Evolutionary conservation across 176 grass and related monocot genomes (phyloP).

Genomic region (Zea mays): DNA sequence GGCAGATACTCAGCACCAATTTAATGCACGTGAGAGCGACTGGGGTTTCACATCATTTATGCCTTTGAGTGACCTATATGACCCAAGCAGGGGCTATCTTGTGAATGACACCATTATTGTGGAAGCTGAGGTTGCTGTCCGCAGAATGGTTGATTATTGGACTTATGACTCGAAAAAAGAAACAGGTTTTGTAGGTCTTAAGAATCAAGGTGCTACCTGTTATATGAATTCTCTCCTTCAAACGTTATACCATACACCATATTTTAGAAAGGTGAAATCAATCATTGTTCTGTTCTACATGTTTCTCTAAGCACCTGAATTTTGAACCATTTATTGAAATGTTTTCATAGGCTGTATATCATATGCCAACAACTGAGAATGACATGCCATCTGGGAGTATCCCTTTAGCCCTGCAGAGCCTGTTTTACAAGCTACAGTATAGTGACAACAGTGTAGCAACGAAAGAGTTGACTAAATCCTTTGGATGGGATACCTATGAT

Average conservation of each 20-base stretch:
- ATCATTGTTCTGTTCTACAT: conserved; percentile 10
- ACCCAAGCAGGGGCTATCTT: conserved; percentile 85
- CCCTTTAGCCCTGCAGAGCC: conserved; percentile 91
- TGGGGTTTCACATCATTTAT: conserved; percentile 99
- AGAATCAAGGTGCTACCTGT: conserved; percentile 99
- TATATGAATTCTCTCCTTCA: conserved; percentile 99
- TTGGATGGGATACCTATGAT: conserved; percentile 99
- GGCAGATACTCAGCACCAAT: conserved; percentile 98
- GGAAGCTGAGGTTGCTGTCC: conserved; percentile 92
- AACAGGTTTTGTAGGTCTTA: conserved; percentile 96
- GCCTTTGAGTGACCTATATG: conserved; percentile 96
- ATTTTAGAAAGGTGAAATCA: conserved; percentile 92
- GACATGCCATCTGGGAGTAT: conserved; percentile 99
- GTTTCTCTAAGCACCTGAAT: neutral
- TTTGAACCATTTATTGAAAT: conserved; percentile 34
- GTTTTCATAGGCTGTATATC: conserved; percentile 86
- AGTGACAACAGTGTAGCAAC: conserved; percentile 94
- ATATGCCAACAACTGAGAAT: conserved; percentile 99
- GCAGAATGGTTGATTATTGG: conserved; percentile 91
- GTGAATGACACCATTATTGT: conserved; percentile 75
- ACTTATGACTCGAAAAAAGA: conserved; percentile 97
- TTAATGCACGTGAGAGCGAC: conserved; percentile 94
- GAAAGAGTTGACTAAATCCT: conserved; percentile 98
- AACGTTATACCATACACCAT: conserved; percentile 95
- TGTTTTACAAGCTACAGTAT: conserved; percentile 99